These are phyloP conservation scores for Ilex aquifolium DNA, from an alignment of 257 asterid genomes.

Conservation along the genomic window DNA sequence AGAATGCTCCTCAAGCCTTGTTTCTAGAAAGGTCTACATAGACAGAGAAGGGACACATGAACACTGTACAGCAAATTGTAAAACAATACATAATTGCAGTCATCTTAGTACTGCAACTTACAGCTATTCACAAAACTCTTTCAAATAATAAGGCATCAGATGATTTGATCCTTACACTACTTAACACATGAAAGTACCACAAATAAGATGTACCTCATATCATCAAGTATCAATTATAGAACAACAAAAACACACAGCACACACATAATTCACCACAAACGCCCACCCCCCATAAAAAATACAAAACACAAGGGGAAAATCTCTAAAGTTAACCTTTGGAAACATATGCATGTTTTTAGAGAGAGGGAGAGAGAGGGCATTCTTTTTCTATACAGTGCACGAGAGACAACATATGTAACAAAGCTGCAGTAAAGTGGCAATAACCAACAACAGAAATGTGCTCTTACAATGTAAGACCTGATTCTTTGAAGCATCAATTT, in stretches of 20 bases:
- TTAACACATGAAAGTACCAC: no score
- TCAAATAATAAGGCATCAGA: no score
- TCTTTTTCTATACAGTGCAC: not conserved
- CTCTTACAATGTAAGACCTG: slow-evolving; percentile 99
- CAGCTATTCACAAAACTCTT: no score
- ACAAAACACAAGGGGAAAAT: no score
- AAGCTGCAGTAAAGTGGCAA: not conserved
- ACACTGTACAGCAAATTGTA: no score
- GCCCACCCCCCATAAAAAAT: no score
- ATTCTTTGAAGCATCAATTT: slow-evolving; percentile 99
- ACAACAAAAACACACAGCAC: not conserved
- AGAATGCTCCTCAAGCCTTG: slow-evolving; percentile 44
- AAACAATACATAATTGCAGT: no score
- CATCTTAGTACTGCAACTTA: no score
- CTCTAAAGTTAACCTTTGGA: no score
- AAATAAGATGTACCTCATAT: no score
- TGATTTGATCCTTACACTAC: no score
- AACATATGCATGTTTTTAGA: not conserved
- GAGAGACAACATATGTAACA: not conserved
- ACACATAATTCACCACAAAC: no score
- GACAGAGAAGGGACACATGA: not conserved
- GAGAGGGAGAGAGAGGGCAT: not conserved
- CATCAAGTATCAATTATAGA: slow-evolving; percentile 4
- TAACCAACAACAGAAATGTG: slow-evolving; percentile 23
- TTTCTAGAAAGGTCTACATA: slow-evolving; percentile 64